Percentiles rank a stretch among this genome's conserved stretches.
Conservation (phyloP, 495 filamentous ascomycete species). For the Clavariopsis aquatica region DNA sequence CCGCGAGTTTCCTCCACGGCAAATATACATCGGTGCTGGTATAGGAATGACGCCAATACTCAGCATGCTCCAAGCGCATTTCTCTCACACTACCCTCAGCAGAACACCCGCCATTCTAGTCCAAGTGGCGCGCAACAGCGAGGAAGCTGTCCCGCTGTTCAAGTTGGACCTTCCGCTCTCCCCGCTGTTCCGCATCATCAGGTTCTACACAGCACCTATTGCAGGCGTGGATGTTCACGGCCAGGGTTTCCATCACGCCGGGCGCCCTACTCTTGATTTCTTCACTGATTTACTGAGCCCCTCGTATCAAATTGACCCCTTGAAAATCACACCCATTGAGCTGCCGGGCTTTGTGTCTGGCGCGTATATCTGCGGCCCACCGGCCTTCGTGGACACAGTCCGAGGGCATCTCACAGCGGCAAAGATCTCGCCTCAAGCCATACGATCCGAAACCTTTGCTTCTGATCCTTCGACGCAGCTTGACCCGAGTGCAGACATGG, state of each 20-base stretch:
- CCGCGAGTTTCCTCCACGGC: not conserved
- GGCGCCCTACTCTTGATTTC: not conserved
- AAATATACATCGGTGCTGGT: constrained; percentile 9
- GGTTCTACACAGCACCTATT: not conserved
- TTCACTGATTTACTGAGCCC: too few relatives aligned
- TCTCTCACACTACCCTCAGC: not conserved
- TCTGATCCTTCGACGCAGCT: not conserved
- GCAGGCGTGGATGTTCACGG: not conserved
- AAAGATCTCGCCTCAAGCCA: not conserved
- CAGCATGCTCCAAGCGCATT: constrained; percentile 11
- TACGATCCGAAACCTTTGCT: not conserved
- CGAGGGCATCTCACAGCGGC: not conserved
- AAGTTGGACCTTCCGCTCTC: not conserved
- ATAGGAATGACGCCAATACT: constrained; percentile 13
- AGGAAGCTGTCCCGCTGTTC: not conserved
- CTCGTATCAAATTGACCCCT: not conserved
- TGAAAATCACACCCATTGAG: constrained; percentile 6
- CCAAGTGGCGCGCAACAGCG: constrained; percentile 5
- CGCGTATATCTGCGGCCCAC: constrained; percentile 3
- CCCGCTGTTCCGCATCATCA: not conserved
- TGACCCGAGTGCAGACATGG: not conserved
- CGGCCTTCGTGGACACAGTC: not conserved
- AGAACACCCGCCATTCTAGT: not conserved
- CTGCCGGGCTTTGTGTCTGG: not conserved
- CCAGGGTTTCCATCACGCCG: not conserved